Evolutionary conservation across 1,284 basidiomycete species (phyloP).

Genomic region (Puccinia sorghi): DNA sequence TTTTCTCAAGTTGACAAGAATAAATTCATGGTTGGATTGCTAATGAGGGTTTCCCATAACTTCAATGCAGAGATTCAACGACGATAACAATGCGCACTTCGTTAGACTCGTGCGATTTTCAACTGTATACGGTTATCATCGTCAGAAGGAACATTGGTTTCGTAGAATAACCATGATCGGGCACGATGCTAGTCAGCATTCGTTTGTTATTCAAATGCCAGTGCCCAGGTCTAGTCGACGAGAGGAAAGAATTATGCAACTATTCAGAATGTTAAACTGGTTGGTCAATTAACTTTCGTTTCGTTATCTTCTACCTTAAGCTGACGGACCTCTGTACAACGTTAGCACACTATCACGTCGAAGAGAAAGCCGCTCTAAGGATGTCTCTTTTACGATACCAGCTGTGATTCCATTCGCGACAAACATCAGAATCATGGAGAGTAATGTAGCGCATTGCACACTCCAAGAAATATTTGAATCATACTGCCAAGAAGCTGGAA

Average conservation of each 20-base stretch:
- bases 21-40: slow-evolving; percentile 21
- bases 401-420: slow-evolving; percentile 82
- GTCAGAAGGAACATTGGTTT: slow-evolving; percentile 80
- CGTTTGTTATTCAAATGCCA: slow-evolving; percentile 89
- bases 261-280: slow-evolving; percentile 91
- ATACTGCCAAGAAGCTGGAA: slow-evolving; percentile 74
- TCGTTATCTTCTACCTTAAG: slow-evolving; percentile 47
- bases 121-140: slow-evolving; percentile 84
- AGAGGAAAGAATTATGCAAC: slow-evolving; percentile 88
- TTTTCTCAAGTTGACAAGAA: not conserved
- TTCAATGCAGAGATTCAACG: slow-evolving; percentile 66
- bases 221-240: slow-evolving; percentile 82
- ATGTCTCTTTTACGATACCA: slow-evolving; percentile 87
- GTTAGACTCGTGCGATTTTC: slow-evolving; percentile 88
- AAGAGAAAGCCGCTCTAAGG: slow-evolving; percentile 91
- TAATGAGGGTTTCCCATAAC: slow-evolving; percentile 47
- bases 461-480: slow-evolving; percentile 93
- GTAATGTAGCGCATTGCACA: slow-evolving; percentile 85
- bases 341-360: slow-evolving; percentile 75
- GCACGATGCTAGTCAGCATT: slow-evolving; percentile 82
- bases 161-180: slow-evolving; percentile 88
- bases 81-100: slow-evolving; percentile 90
- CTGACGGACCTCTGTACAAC: slow-evolving; percentile 26
- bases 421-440: slow-evolving; percentile 80
- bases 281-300: slow-evolving; percentile 60